phyloP scores from a whole-genome alignment of 768 basidiomycete species.

The Auricularia sp. region DNA sequence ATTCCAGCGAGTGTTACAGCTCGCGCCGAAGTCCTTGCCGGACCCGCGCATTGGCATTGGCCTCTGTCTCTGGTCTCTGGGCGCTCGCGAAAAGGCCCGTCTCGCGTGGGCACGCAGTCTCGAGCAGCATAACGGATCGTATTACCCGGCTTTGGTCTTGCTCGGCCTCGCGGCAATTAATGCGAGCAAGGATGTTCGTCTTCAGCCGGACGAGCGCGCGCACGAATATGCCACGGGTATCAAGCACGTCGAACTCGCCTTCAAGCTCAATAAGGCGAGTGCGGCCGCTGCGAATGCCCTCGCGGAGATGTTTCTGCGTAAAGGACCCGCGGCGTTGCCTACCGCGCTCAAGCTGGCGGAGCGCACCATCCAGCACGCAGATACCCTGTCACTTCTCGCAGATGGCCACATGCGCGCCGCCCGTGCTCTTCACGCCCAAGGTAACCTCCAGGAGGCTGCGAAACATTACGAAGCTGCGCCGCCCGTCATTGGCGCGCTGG shows the following conservation, averaged over 20 bases:
- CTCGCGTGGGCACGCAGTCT: slow-evolving; percentile 85
- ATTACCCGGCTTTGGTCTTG: slow-evolving; percentile 72
- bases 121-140: slow-evolving; percentile 71
- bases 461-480: slow-evolving; percentile 57
- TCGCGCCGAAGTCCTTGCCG: slow-evolving; percentile 70
- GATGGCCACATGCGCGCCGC: slow-evolving; percentile 83
- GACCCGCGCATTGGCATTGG: slow-evolving; percentile 96
- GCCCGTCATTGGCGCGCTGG: slow-evolving; percentile 75
- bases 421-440: slow-evolving; percentile 67
- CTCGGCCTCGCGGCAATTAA: slow-evolving; percentile 84
- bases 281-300: slow-evolving; percentile 77
- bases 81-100: slow-evolving; percentile 70
- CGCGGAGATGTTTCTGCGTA: slow-evolving; percentile 68
- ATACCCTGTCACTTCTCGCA: slow-evolving; percentile 72
- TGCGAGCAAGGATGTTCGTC: slow-evolving; percentile 61
- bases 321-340: slow-evolving; percentile 37
- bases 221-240: slow-evolving; percentile 54
- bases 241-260: slow-evolving; percentile 63
- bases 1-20: slow-evolving; percentile 75
- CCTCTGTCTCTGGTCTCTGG: slow-evolving; percentile 84
- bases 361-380: slow-evolving; percentile 86
- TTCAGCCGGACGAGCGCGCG: slow-evolving; percentile 51
- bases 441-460: slow-evolving; percentile 50
- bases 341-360: slow-evolving; percentile 90
- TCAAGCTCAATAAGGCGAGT: slow-evolving; percentile 63